A percentile compares a stretch with the other conserved stretches of the same genome.
Evolutionary conservation across 2,329 filamentous ascomycete genomes (phyloP).

Genomic region (Sporothrix brasiliensis): DNA sequence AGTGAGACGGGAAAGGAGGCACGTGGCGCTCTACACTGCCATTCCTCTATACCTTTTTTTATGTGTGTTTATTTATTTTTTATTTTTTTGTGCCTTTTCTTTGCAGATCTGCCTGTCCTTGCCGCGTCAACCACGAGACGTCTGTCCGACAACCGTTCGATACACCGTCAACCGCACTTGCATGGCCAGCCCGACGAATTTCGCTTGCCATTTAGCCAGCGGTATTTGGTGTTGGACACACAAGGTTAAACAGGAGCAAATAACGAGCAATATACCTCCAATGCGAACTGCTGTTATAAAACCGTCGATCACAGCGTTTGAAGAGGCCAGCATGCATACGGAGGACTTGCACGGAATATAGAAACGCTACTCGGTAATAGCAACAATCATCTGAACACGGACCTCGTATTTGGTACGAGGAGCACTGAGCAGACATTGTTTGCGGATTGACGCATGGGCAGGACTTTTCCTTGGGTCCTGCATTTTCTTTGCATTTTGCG

Average conservation of each 20-base stretch:
- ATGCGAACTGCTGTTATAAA: slow-evolving; percentile 11
- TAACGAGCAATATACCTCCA: neutral
- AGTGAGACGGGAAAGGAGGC: neutral
- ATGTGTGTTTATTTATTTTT: neutral
- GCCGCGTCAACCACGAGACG: slow-evolving; percentile 14
- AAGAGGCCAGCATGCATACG: neutral
- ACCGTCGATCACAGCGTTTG: neutral
- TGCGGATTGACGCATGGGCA: slow-evolving; percentile 19
- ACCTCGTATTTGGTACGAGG: too few relatives aligned
- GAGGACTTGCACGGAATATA: too few relatives aligned
- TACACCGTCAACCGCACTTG: neutral
- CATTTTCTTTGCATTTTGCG: neutral
- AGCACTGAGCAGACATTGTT: neutral
- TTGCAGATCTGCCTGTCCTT: neutral
- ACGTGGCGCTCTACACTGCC: neutral
- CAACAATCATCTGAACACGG: neutral
- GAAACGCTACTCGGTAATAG: too few relatives aligned
- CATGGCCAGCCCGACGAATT: slow-evolving; percentile 11
- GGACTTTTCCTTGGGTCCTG: slow-evolving; percentile 18
- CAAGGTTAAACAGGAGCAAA: neutral
- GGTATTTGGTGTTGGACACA: slow-evolving; percentile 15
- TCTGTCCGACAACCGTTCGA: neutral
- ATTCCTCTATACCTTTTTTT: neutral
- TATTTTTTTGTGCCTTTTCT: too few relatives aligned
- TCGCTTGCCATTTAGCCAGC: slow-evolving; percentile 25